Evolutionary conservation across 108 stramenopile genomes (phyloP).

Genomic region (Fragilariopsis cylindrus): DNA sequence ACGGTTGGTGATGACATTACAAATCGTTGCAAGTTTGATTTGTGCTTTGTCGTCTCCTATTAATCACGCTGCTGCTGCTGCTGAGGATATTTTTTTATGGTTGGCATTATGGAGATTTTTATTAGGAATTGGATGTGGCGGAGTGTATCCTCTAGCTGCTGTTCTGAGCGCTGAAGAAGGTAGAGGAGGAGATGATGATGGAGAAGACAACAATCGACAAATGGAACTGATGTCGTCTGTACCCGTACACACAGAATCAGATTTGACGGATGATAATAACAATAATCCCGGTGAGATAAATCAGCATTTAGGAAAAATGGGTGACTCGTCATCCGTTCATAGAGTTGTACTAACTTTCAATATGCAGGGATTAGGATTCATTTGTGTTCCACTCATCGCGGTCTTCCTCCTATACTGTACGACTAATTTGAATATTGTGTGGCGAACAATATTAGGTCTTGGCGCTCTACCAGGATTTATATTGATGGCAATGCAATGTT

Average conservation of each 20-base stretch:
- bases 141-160: constrained; percentile 89
- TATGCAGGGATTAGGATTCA: constrained; percentile 80
- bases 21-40: constrained; percentile 69
- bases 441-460: constrained; percentile 70
- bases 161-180: constrained; percentile 73
- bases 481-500: constrained; percentile 44
- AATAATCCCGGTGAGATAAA: neutral
- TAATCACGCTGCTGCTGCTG: neutral
- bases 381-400: constrained; percentile 57
- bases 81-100: constrained; percentile 30
- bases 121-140: constrained; percentile 82
- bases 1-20: constrained; percentile 70
- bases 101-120: constrained; percentile 73
- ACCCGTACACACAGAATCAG: neutral
- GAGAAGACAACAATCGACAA: neutral
- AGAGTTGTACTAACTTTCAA: constrained; percentile 77
- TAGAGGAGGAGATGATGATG: neutral
- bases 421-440: constrained; percentile 54
- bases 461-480: constrained; percentile 76
- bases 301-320: neutral
- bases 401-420: constrained; percentile 45
- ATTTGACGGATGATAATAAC: neutral
- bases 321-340: constrained; percentile 30
- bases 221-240: neutral
- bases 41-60: constrained; percentile 42